A percentile compares a stretch with the other conserved stretches of the same genome.
phyloP scores from a whole-genome alignment of 306 rosid genomes.

The Cicer yamashitae region DNA sequence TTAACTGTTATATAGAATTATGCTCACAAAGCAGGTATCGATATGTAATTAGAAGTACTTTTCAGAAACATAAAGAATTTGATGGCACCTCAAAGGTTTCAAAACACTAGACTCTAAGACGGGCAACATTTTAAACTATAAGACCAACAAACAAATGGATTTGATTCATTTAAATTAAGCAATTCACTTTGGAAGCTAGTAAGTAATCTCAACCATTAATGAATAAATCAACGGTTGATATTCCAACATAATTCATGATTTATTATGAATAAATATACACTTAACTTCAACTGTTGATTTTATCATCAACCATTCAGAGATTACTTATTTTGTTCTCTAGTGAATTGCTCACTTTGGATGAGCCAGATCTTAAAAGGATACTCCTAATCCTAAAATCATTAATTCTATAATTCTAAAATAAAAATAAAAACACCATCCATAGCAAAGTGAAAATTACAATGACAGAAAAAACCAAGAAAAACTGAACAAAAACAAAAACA shows the following conservation, averaged over 20 bases:
- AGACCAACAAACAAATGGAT: not conserved
- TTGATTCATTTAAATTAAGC: not conserved
- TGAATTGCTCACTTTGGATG: not conserved
- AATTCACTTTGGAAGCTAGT: not conserved
- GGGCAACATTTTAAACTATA: not conserved
- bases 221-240: not conserved
- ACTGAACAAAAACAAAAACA: not conserved
- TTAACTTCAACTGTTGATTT: not conserved
- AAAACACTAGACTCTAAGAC: not conserved
- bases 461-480: not conserved
- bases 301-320: not conserved
- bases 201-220: not conserved
- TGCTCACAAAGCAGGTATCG: not conserved
- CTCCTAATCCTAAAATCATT: conserved; percentile 4
- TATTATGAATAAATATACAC: not conserved
- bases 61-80: conserved; percentile 12
- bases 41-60: not conserved
- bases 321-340: not conserved
- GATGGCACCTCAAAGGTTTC: not conserved
- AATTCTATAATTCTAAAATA: not conserved
- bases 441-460: not conserved
- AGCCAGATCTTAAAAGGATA: not conserved
- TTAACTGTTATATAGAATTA: not conserved
- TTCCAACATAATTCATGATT: not conserved
- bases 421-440: not conserved